Evolutionary conservation across 2,329 filamentous ascomycete species (phyloP).

Genomic region (Aspergillus felis): DNA sequence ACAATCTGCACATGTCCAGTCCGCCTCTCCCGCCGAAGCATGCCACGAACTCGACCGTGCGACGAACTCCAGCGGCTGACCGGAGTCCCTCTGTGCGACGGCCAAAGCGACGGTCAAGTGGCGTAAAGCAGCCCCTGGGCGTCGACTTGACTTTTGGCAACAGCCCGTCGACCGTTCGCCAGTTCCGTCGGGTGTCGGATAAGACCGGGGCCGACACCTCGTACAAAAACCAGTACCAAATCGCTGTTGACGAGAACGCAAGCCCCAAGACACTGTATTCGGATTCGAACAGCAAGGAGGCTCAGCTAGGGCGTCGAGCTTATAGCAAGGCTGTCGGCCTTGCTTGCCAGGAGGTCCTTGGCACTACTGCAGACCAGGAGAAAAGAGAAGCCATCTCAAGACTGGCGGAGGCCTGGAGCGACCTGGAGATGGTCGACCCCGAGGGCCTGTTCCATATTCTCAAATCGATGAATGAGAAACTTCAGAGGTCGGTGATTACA

Average conservation of each 20-base stretch:
- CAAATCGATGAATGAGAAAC: conserved; percentile 68
- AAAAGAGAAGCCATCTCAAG: conserved; percentile 81
- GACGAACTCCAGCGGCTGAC: conserved; percentile 44
- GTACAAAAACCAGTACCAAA: conserved; percentile 21
- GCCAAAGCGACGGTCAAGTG: conserved; percentile 43
- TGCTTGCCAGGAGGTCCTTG: conserved; percentile 77
- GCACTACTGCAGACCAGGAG: conserved; percentile 65
- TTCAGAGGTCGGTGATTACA: conserved; percentile 47
- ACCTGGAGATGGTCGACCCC: conserved; percentile 80
- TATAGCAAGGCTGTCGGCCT: conserved; percentile 81
- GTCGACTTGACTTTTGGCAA: conserved; percentile 93
- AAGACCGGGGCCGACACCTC: conserved; percentile 41
- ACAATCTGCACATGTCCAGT: conserved; percentile 35
- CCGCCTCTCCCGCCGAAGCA: conserved; percentile 48
- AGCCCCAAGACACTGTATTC: conserved; percentile 33
- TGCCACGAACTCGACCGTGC: conserved; percentile 57
- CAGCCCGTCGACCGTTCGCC: conserved; percentile 81
- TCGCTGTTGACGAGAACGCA: conserved; percentile 38
- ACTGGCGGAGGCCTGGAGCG: conserved; percentile 79
- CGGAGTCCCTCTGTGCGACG: conserved; percentile 41
- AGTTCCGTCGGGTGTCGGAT: conserved; percentile 85
- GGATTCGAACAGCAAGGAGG: conserved; percentile 64
- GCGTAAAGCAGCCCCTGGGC: conserved; percentile 72
- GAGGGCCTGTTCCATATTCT: conserved; percentile 86
- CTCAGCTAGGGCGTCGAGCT: conserved; percentile 71